Evolutionary conservation across 768 basidiomycete species (phyloP).

Genomic region (Naganishia friedmannii): DNA sequence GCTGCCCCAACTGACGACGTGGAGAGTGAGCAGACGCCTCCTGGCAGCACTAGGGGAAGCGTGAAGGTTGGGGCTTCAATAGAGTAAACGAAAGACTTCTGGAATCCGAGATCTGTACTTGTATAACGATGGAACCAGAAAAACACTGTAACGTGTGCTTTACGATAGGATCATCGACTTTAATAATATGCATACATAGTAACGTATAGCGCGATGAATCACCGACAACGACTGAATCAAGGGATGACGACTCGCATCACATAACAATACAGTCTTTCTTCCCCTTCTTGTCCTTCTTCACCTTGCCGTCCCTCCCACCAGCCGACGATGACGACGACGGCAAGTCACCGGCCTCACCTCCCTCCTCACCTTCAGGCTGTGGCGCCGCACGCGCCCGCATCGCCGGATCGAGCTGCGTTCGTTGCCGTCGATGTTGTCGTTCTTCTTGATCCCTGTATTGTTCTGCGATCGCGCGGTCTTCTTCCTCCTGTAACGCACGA

Average conservation of each 20-base stretch:
- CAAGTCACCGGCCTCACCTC: constrained; percentile 35
- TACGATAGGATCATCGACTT: too few species aligned
- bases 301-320: constrained; percentile 33
- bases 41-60: too few species aligned
- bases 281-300: constrained; percentile 50
- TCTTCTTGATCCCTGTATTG: constrained; percentile 25
- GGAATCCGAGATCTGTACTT: too few species aligned
- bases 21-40: too few species aligned
- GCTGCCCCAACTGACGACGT: too few species aligned
- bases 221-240: too few species aligned
- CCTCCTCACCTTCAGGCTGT: constrained; percentile 32
- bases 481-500: constrained; percentile 72
- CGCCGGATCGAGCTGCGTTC: constrained; percentile 53
- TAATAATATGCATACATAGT: too few species aligned
- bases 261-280: constrained; percentile 62
- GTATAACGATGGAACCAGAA: too few species aligned
- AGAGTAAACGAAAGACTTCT: too few species aligned
- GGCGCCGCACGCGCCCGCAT: constrained; percentile 43
- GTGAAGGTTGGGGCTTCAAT: too few species aligned
- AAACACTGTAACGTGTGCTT: too few species aligned
- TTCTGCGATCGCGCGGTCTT: constrained; percentile 57
- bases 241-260: constrained; percentile 47
- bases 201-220: too few species aligned
- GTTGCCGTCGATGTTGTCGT: constrained; percentile 12
- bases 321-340: neutral